Evolutionary conservation across 129 eudicot genomes (phyloP).

Genomic region (Apium graveolens): DNA sequence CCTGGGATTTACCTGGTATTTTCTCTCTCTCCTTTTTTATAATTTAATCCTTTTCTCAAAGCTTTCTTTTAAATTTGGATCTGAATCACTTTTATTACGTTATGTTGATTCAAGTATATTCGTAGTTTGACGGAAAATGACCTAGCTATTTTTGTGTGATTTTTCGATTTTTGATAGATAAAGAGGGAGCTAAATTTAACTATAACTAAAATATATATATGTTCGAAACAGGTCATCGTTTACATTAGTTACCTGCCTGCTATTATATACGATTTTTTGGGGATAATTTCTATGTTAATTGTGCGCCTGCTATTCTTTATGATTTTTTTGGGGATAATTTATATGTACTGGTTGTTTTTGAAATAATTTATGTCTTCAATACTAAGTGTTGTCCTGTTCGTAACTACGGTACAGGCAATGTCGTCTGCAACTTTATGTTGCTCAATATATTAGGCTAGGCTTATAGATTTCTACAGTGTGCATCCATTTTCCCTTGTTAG

Average conservation of each 20-base stretch:
- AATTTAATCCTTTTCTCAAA: not conserved
- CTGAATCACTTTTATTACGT: not conserved
- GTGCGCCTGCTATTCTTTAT: not conserved
- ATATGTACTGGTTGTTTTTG: too few relatives aligned
- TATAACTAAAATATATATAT: too few relatives aligned
- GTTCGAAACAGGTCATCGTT: not conserved
- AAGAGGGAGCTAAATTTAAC: not conserved
- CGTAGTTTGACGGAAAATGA: not conserved
- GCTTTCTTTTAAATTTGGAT: not conserved
- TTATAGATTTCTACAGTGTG: not conserved
- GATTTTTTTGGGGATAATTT: too few relatives aligned
- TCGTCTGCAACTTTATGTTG: too few relatives aligned
- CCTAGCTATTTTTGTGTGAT: not conserved
- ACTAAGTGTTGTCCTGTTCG: too few relatives aligned
- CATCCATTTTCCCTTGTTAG: not conserved
- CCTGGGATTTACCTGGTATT: conserved; percentile 33
- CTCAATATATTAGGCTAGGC: not conserved
- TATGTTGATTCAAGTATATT: conserved; percentile 1
- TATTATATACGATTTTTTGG: not conserved
- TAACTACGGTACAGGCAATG: too few relatives aligned
- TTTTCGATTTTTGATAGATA: not conserved
- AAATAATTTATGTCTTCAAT: too few relatives aligned
- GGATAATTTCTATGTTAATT: too few relatives aligned
- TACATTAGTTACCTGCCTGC: not conserved
- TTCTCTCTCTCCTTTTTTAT: not conserved